Base-by-base conservation (phyloP, 306 rosid genomes). In the Dalbergia cochinchinensis region DNA sequence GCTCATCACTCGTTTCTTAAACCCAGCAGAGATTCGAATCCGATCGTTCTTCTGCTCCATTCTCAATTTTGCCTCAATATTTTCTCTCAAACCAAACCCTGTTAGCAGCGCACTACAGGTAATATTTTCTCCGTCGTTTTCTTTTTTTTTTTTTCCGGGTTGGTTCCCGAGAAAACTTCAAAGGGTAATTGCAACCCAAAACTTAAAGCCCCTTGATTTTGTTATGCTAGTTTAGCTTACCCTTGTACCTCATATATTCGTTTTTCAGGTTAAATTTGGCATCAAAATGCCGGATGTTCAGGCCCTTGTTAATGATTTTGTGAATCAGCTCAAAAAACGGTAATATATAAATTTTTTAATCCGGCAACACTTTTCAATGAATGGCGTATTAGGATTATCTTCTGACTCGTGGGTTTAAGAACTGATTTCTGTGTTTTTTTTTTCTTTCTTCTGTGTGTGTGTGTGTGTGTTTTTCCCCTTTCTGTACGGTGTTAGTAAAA, bases 281-380 rank as follows among this genome's bases (percentile, higher is more conserved):
- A 41, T 62, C 81, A 85, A 66, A 70, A 95, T 95, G 99, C 99
- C 99, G 11, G 99, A 94, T 80, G 93, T 92, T 79, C 92, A 95
- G 41, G 61, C 77, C 53, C 91, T 86, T 71, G 99, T 89, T 77
- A 91, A 86, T 80, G 97, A 89, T 78, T 92, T 95, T 85, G 80
- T 87, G 73, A 80, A 86, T 37, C 89, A 90, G 85, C 99, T 95
- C 35, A 91, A 82, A 47, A 95, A 88, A 66, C 95, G 97, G 99
- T 92, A 53, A 74, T 3, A 82, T 71, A 1, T 50, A 2, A 10
- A 1, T 79, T 74, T 41, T 15, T 42, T 59, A 20, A 16, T 85
- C 67, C 45, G n/a, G 19, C 45, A 65, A 13, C 20, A 54, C 54
- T 54, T 13, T 84, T 78, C 12, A 34, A 50, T 65, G 72, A 61